These are phyloP conservation scores for Blastocrithidia nonstop DNA, from an alignment of 208 protist species.

Conservation along the genomic window DNA sequence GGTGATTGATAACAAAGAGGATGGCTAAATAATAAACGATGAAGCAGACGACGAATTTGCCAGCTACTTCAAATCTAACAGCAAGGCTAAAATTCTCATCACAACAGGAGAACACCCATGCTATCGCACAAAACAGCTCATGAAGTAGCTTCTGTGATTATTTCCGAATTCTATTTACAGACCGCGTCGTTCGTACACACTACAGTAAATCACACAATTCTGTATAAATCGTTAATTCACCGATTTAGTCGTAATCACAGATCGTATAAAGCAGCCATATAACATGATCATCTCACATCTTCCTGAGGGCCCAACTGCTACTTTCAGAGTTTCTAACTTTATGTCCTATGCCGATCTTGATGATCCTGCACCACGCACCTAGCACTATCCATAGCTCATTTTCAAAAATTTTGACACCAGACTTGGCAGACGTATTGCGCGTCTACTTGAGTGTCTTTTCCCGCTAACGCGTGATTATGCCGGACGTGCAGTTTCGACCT, in stretches of 20 bases:
- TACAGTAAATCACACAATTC: constrained; percentile 87
- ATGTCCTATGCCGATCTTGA: constrained; percentile 63
- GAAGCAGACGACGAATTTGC: constrained; percentile 86
- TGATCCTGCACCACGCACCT: constrained; percentile 62
- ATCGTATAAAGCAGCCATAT: constrained; percentile 74
- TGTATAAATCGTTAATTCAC: constrained; percentile 81
- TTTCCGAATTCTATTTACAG: constrained; percentile 81
- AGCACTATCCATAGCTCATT: constrained; percentile 89
- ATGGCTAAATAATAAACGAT: constrained; percentile 67
- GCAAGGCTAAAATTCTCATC: constrained; percentile 72
- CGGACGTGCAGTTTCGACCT: constrained; percentile 82
- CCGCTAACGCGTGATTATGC: constrained; percentile 77
- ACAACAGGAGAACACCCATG: constrained; percentile 81
- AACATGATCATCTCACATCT: constrained; percentile 83
- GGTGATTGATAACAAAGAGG: constrained; percentile 52
- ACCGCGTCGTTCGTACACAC: constrained; percentile 74
- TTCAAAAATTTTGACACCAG: constrained; percentile 90
- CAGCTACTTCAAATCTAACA: constrained; percentile 38
- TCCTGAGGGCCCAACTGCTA: constrained; percentile 77
- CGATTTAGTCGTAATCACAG: constrained; percentile 78
- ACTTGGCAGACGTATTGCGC: constrained; percentile 73
- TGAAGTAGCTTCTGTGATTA: constrained; percentile 82
- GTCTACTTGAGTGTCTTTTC: constrained; percentile 82
- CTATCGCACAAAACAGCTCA: constrained; percentile 66
- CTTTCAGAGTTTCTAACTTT: constrained; percentile 81